Conservation (phyloP, 768 basidiomycete genomes). For the Nidula microcarpa region DNA sequence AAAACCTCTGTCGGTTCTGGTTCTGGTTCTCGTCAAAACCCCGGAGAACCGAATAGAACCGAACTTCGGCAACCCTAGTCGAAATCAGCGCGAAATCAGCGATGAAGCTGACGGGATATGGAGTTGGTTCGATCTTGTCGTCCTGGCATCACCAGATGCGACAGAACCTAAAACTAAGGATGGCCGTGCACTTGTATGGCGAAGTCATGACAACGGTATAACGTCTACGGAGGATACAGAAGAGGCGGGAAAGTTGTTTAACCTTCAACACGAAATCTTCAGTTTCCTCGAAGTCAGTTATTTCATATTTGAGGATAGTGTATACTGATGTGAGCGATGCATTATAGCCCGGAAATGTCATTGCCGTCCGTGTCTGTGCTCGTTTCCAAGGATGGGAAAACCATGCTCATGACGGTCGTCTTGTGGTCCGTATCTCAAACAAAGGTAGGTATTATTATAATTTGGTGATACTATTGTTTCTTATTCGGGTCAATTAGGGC, state of each 20-base stretch:
- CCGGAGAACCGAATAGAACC: no score
- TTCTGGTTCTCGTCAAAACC: no score
- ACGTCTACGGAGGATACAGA: constrained; percentile 6
- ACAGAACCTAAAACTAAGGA: constrained; percentile 18
- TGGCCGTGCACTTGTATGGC: constrained; percentile 20
- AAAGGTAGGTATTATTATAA: constrained; percentile 7
- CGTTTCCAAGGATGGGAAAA: constrained; percentile 25
- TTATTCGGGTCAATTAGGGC: no score
- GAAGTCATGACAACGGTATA: constrained; percentile 19
- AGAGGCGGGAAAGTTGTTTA: constrained; percentile 13
- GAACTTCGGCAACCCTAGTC: no score
- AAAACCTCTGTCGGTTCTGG: no score
- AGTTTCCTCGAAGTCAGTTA: constrained; percentile 11
- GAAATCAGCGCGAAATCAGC: no score
- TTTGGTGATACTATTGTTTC: background rate
- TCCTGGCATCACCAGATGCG: constrained; percentile 18
- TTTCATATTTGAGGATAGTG: background rate
- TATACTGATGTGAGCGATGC: background rate
- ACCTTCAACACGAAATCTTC: constrained; percentile 14
- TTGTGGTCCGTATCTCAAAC: constrained; percentile 22
- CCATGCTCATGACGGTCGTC: constrained; percentile 18
- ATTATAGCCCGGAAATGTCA: constrained; percentile 21
- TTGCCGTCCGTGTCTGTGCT: constrained; percentile 26
- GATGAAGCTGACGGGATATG: constrained; percentile 13
- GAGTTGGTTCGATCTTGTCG: constrained; percentile 29